Evolutionary conservation across 495 filamentous ascomycete species (phyloP), one percentile per base, ranked within the genome.

Genomic region (Podospora pseudopauciseta): DNA sequence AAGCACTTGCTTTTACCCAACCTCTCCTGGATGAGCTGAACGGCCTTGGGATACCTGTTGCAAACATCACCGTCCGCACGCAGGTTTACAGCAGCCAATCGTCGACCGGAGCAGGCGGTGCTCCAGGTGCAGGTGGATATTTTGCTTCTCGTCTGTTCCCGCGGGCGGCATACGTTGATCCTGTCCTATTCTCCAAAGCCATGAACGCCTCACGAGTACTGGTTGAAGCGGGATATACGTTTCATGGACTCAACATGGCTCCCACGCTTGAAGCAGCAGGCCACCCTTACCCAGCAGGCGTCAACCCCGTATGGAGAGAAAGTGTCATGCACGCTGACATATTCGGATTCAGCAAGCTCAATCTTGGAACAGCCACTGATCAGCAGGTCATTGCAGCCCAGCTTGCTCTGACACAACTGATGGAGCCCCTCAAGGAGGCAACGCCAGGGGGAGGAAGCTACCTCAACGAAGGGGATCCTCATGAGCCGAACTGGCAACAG

Each of bases 401-500:
- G 55, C 57, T 68, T 2, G 23, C 65, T 49, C 65, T 80, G 59
- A 59, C 66, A 23, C 53, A 18, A 0, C 66, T 71, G 60, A 75
- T 77, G 76, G 77, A 80, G 30, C 56, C 71, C 18, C 77, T 82
- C n/a, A 65, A 72, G 26, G 68, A 20, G 15, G 73, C 73, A 13
- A 74, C 79, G 28, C 79, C 78, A 5, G 73, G 68, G 0, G 73
- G 77, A 5, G 83, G 82, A 15, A 70, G 76, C 20, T 85, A 84
- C 67, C 60, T 81, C 61, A 84, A 83, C 63, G 82, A 85, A 71
- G 83, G 75, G 9, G 84, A 88, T 72, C 79, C 83, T 23, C 70
- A 79, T 27, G 86, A 89, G 74, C 86, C 87, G 5, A 70, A 85
- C 59, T 89, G 86, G 83, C 83, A 89, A 76, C 73, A 80, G 73